Conservation (phyloP, 768 basidiomycete genomes). For the Phaffia tasmanica region DNA sequence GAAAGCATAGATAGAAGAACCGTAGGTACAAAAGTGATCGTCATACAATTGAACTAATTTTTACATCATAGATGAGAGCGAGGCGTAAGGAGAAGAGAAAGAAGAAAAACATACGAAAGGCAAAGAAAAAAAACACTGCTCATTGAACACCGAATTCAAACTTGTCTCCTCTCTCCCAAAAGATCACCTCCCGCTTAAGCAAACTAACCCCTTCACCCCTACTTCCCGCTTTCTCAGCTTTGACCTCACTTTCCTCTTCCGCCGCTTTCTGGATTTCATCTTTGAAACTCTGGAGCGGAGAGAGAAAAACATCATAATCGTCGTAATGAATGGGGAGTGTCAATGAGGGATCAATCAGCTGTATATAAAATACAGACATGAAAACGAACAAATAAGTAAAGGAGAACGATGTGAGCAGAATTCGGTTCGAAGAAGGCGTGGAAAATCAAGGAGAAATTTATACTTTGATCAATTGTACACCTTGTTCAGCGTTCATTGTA, state of each 20-base stretch:
- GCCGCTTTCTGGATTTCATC: slow-evolving; percentile 34
- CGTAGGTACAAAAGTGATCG: no score
- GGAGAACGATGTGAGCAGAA: background rate
- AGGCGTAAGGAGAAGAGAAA: no score
- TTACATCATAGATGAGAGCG: no score
- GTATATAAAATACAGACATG: background rate
- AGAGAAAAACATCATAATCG: slow-evolving; percentile 36
- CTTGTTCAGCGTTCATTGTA: background rate
- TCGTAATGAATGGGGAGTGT: slow-evolving; percentile 38
- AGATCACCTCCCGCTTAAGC: slow-evolving; percentile 54
- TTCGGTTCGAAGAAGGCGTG: background rate
- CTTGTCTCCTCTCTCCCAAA: slow-evolving; percentile 66
- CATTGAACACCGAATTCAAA: slow-evolving; percentile 5
- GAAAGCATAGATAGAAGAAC: no score
- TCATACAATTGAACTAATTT: no score
- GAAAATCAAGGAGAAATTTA: background rate
- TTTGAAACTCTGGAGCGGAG: slow-evolving; percentile 36
- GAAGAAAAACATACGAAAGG: no score
- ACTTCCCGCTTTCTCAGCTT: slow-evolving; percentile 42
- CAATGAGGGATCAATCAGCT: slow-evolving; percentile 36
- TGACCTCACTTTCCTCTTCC: slow-evolving; percentile 28
- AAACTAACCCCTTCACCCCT: slow-evolving; percentile 55
- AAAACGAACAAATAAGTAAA: background rate
- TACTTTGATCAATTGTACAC: background rate
- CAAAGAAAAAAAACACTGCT: background rate